Conservation (phyloP, 805 yeast species). For the Clavispora asparagi region DNA sequence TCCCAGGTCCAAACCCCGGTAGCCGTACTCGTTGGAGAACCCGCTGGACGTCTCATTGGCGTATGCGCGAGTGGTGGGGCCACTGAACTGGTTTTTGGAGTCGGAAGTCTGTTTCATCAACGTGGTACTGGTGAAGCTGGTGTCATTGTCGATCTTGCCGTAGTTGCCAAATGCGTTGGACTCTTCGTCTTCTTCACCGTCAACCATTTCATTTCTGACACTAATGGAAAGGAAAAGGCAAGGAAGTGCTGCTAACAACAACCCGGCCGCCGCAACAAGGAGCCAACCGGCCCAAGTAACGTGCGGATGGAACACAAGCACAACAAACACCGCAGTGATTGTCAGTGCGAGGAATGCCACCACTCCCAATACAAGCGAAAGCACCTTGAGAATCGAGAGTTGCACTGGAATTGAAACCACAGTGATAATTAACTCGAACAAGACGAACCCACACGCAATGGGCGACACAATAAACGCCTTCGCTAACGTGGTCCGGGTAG, state of each 20-base stretch:
- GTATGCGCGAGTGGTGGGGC: conserved; percentile 1
- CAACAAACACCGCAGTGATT: conserved; percentile 47
- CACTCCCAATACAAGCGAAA: conserved; percentile 42
- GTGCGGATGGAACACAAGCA: conserved; percentile 60
- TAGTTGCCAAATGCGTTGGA: conserved; percentile 11
- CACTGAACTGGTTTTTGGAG: conserved; percentile 3
- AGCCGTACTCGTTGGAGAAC: conserved; percentile 5
- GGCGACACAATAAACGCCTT: conserved; percentile 58
- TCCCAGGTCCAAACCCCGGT: conserved; percentile 7
- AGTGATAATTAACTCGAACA: conserved; percentile 28
- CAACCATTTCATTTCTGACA: conserved; percentile 17
- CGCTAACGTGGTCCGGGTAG: conserved; percentile 47
- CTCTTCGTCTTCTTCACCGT: conserved; percentile 11
- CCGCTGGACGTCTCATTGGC: conserved; percentile 4
- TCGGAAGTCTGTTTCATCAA: not conserved
- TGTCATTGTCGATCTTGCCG: conserved; percentile 4
- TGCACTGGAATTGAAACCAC: conserved; percentile 21
- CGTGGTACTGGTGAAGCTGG: conserved; percentile 5
- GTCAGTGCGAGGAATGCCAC: conserved; percentile 52
- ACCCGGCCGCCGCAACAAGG: conserved; percentile 59
- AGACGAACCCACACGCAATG: conserved; percentile 59
- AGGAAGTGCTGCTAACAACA: conserved; percentile 48
- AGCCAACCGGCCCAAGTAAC: conserved; percentile 72
- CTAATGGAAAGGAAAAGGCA: conserved; percentile 34
- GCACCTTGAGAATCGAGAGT: conserved; percentile 19